These are phyloP conservation scores for Curvularia lunata DNA, from an alignment of 2,329 filamentous ascomycete genomes.

Conservation along the genomic window DNA sequence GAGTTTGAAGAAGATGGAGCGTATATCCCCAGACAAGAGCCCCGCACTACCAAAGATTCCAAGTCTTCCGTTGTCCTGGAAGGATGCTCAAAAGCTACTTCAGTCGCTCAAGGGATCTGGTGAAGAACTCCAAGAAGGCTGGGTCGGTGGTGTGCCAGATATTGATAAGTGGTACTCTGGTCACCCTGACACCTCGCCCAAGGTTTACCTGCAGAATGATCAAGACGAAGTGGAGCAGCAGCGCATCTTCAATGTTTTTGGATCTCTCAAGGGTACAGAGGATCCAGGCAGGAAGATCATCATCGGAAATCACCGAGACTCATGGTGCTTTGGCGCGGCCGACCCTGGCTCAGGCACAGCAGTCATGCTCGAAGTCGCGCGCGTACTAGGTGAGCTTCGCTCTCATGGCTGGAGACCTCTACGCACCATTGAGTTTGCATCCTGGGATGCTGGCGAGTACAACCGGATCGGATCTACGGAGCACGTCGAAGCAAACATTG, in stretches of 20 bases:
- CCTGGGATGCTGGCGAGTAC: conserved; percentile 94
- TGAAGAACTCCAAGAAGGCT: conserved; percentile 68
- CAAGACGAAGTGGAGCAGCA: conserved; percentile 85
- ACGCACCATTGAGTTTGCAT: conserved; percentile 95
- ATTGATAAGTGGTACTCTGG: conserved; percentile 86
- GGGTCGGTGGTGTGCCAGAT: conserved; percentile 78
- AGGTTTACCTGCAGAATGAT: conserved; percentile 81
- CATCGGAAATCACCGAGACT: conserved; percentile 91
- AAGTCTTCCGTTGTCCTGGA: conserved; percentile 87
- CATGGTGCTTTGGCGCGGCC: conserved; percentile 86
- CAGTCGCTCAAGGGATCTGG: conserved; percentile 78
- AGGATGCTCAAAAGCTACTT: conserved; percentile 81
- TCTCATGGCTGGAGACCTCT: conserved; percentile 84
- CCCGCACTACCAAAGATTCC: conserved; percentile 81
- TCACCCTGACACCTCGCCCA: conserved; percentile 69
- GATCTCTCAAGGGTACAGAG: conserved; percentile 82
- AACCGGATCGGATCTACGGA: conserved; percentile 94
- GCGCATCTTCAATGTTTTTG: conserved; percentile 91
- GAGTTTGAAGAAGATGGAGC: conserved; percentile 68
- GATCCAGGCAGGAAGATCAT: conserved; percentile 83
- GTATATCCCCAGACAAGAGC: conserved; percentile 73
- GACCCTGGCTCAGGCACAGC: conserved; percentile 87
- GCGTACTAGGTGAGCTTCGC: conserved; percentile 80
- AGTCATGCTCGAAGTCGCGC: conserved; percentile 85
- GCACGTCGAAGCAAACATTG: conserved; percentile 84